Percentiles rank a stretch among this genome's conserved stretches.
Evolutionary conservation across 2,329 filamentous ascomycete species (phyloP).

Genomic region (Cladosporium sp.): DNA sequence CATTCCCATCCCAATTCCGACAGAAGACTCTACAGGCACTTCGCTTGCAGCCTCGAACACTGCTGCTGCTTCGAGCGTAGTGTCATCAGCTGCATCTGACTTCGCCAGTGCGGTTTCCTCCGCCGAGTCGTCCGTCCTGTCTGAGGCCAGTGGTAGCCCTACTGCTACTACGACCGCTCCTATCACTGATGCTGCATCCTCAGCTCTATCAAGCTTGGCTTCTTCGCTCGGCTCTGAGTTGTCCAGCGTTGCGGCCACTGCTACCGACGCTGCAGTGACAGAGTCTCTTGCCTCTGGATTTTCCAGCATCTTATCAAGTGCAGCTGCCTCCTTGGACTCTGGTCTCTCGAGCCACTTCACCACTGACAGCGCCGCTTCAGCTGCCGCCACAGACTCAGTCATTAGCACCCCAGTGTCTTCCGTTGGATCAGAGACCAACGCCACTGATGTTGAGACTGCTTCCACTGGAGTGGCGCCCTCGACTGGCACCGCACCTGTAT

Average conservation of each 20-base stretch:
- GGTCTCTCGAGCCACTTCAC: conserved; percentile 22
- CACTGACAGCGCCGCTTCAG: conserved; percentile 1
- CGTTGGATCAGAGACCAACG: conserved; percentile 5
- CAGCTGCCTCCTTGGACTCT: conserved; percentile 30
- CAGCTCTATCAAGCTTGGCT: conserved; percentile 32
- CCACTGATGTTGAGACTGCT: conserved; percentile 6
- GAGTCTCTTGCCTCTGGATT: conserved; percentile 32
- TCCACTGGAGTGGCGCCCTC: conserved; percentile 9
- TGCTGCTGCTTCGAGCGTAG: conserved; percentile 23
- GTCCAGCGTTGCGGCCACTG: conserved; percentile 32
- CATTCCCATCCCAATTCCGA: not conserved
- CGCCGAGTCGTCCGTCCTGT: conserved; percentile 25
- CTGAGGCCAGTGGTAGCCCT: conserved; percentile 21
- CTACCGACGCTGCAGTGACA: conserved; percentile 30
- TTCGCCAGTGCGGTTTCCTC: conserved; percentile 22
- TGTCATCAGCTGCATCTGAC: conserved; percentile 29
- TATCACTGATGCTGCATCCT: conserved; percentile 26
- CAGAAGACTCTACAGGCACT: conserved; percentile 3
- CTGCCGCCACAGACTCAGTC: conserved; percentile 24
- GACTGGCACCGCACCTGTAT: conserved; percentile 1
- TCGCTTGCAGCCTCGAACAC: conserved; percentile 6
- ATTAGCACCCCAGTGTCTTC: not conserved
- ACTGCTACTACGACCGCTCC: conserved; percentile 19
- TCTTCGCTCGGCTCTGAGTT: conserved; percentile 33
- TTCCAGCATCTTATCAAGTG: conserved; percentile 35